Evolutionary conservation across 768 basidiomycete genomes (phyloP).

Genomic region (Boletus rubescentipes): DNA sequence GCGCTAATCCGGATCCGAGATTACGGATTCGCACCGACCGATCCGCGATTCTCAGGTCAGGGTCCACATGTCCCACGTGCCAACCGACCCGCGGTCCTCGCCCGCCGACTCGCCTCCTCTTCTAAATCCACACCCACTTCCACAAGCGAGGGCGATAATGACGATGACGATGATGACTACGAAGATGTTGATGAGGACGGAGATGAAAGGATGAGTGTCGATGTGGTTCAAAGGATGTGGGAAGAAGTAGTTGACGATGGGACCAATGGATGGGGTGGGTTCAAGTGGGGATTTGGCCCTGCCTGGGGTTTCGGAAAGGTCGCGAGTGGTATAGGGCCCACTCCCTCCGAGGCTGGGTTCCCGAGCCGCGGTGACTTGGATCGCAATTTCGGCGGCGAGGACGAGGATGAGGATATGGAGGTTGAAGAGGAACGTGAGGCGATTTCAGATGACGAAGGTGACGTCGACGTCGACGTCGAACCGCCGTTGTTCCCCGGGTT

Average conservation of each 20-base stretch:
- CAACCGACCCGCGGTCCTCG: constrained; percentile 34
- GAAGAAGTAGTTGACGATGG: constrained; percentile 29
- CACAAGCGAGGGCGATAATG: constrained; percentile 9
- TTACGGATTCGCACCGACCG: constrained; percentile 42
- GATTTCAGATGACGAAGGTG: constrained; percentile 16
- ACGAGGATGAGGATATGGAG: constrained; percentile 25
- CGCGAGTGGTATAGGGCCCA: constrained; percentile 5
- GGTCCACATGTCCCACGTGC: constrained; percentile 42
- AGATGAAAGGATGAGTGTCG: not conserved
- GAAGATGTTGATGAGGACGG: constrained; percentile 12
- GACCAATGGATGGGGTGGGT: constrained; percentile 35
- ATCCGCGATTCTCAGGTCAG: constrained; percentile 43
- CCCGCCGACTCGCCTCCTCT: constrained; percentile 28
- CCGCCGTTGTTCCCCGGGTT: constrained; percentile 59
- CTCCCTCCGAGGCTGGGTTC: constrained; percentile 9
- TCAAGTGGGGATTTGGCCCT: constrained; percentile 44
- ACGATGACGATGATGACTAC: constrained; percentile 8
- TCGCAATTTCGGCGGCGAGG: constrained; percentile 45
- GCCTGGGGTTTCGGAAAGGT: constrained; percentile 34
- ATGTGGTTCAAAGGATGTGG: constrained; percentile 9
- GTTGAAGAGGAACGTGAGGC: constrained; percentile 36
- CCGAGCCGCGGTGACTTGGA: constrained; percentile 47
- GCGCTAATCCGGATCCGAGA: constrained; percentile 47
- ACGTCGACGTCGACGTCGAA: constrained; percentile 23
- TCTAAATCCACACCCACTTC: constrained; percentile 9